Evolutionary conservation across 345 rosid genomes (phyloP), one percentile per base, ranked within the genome.

Genomic region (Gossypium sturtianum): DNA sequence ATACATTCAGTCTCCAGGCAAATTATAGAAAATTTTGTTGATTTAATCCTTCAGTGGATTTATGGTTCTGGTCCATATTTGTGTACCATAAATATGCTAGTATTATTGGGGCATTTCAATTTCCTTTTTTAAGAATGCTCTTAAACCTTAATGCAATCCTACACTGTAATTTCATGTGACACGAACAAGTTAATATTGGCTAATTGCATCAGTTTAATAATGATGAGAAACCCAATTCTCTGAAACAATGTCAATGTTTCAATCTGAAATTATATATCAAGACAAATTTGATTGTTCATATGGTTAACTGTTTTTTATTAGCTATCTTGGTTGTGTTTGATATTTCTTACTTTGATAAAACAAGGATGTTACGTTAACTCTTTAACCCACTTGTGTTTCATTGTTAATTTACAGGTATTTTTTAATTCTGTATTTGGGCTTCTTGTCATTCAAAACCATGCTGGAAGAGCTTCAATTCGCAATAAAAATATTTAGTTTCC

Each of bases 11-110:
- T 16, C 58, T 9, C 59, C 41, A 23, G 57, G 9, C 19, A 67
- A 48, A 48, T 12, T 48, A 2, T 13, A 12, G 11, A 66, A 2
- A 13, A 7, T 61, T 61, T 61, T 61, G 44, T 61, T 61, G 20
- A 15, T 23, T 69, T 25, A 16, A 56, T 19, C 7, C 58, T 34
- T 19, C 52, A 59, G 57, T 72, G 75, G 75, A 58, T 22, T 59
- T 15, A 41, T 59, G 75, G 45, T 72, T 15, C 53, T 59, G 75
- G 45, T 72, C 66, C 75, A 38, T 22, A 44, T 2, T 59, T 44
- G 44, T 17, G n/a, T 2, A 34, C 19, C 11, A 53, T 7, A 7
- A 6, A 9, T 1, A 9, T 49, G 43, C 43, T 25, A 1, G 8
- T 58, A 15, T 3, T 15, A 17, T 9, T 53, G 27, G 41, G 29